These are phyloP conservation scores for Bruguiera hainesii DNA, from an alignment of 441 rosid genomes.

Conservation along the genomic window DNA sequence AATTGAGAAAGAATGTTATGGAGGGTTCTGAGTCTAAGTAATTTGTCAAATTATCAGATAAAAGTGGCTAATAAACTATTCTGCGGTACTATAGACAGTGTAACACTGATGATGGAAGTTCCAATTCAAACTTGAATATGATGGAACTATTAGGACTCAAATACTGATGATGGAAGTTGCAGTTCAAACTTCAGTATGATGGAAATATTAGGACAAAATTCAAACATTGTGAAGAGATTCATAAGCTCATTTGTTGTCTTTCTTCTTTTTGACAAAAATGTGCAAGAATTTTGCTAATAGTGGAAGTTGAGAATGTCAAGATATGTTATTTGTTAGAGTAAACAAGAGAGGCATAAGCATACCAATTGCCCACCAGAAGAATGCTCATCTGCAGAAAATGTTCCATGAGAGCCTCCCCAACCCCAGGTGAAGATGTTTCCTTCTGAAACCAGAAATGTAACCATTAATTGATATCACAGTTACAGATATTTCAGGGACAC, in stretches of 20 bases:
- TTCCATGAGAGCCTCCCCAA: conserved; percentile 93
- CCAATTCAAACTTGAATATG: no score
- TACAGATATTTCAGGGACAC: no score
- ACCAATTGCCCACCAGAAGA: conserved; percentile 97
- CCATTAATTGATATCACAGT: background rate
- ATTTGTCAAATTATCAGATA: no score
- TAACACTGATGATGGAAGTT: no score
- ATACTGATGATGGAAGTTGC: no score
- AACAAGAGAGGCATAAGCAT: conserved; percentile 23
- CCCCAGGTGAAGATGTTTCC: conserved; percentile 89
- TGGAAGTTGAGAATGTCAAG: background rate
- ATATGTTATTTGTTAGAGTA: background rate
- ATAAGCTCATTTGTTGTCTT: background rate
- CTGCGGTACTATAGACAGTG: no score
- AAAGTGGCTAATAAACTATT: no score
- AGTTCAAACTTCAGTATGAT: no score
- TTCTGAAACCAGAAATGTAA: conserved; percentile 37
- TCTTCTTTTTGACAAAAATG: background rate
- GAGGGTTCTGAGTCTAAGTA: no score
- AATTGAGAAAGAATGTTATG: no score
- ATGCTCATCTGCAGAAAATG: conserved; percentile 80
- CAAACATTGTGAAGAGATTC: background rate
- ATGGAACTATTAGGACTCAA: no score
- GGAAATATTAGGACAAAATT: background rate
- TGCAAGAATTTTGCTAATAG: background rate